Evolutionary conservation across 331 rosid species (phyloP).

Genomic region (Spiraea crenata): DNA sequence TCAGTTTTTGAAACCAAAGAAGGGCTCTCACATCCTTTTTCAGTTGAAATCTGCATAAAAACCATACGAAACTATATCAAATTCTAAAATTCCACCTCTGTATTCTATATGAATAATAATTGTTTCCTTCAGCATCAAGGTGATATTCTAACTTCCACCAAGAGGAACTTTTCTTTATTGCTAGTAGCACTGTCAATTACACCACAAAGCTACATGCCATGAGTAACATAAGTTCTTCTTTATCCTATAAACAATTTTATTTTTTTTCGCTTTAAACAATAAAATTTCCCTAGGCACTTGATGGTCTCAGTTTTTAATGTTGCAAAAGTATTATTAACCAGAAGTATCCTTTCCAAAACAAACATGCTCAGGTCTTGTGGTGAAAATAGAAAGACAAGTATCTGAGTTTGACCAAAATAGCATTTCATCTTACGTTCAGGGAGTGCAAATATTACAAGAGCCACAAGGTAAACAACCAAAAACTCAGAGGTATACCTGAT

Average conservation of each 20-base stretch:
- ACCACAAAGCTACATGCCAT: not conserved
- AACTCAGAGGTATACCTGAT: conserved; percentile 47
- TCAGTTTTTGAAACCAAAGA: conserved; percentile 17
- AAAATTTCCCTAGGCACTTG: too few species aligned
- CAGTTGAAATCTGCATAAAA: conserved; percentile 46
- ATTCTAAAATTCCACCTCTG: not conserved
- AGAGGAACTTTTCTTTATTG: not conserved
- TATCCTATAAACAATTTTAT: not conserved
- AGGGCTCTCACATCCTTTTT: conserved; percentile 19
- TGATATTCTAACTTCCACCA: not conserved
- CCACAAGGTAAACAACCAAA: not conserved
- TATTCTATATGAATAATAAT: not conserved
- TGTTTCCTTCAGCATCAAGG: not conserved
- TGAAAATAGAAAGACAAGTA: too few species aligned
- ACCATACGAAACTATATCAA: conserved; percentile 22
- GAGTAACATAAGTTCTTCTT: too few species aligned
- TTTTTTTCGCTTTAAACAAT: too few species aligned
- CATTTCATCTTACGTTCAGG: not conserved
- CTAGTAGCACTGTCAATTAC: not conserved
- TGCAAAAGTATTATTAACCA: not conserved
- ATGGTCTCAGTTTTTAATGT: not conserved
- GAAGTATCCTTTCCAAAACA: too few species aligned
- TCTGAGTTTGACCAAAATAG: not conserved
- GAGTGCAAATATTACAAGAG: not conserved
- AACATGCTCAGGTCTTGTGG: too few species aligned